Base-by-base conservation (phyloP, 768 basidiomycete genomes). In the Termitomyces sp. region DNA sequence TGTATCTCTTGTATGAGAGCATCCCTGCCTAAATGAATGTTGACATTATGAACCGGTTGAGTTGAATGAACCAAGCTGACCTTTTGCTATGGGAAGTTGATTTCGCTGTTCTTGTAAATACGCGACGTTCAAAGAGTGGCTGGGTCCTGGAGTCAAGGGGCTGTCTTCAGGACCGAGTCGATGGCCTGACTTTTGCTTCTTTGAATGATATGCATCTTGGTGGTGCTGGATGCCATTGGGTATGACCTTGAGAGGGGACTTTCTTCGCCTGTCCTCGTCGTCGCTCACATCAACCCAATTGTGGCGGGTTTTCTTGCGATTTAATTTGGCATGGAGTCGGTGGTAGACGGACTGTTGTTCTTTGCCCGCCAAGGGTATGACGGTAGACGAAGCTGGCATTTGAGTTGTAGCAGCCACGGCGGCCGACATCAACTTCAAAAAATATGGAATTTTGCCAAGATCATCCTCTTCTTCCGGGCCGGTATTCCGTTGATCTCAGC, bases 61-160 rank as follows among this genome's bases (percentile, higher is more conserved):
- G 8, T 16, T 48, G 34, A 37, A 34, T 6, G 39, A 43, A 16
- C 29, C 29, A 14, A 32, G 71, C 78, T 53, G 37, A 90, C 91
- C 92, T 71, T 79, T 79, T 29, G 86, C 87, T 63, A 94, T 93
- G 8, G 93, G 92, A 52, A 95, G 82, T 47, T 84, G 79, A 60
- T 74, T 75, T 22, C 88, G 78, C 61, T 90, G 87, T 65, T 86
- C 82, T 65, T 86, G 82, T 4, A 90, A 70, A n/a, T 60, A 61
- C 24, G 68, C 47, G n/a, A 36, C 29, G 49, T 49, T 60, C 63
- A 74, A 56, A 64, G 55, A 53, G 41, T 54, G 46, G 58, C 69
- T 71, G 22, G 70, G 58, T 14, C 67, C 64, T 24, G 68, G 62
- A 24, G 58, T 60, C 48, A 59, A 70, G 18, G 44, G 7, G 2